These are phyloP conservation scores for Pistacia vera DNA, from an alignment of 345 rosid species.

Conservation along the genomic window DNA sequence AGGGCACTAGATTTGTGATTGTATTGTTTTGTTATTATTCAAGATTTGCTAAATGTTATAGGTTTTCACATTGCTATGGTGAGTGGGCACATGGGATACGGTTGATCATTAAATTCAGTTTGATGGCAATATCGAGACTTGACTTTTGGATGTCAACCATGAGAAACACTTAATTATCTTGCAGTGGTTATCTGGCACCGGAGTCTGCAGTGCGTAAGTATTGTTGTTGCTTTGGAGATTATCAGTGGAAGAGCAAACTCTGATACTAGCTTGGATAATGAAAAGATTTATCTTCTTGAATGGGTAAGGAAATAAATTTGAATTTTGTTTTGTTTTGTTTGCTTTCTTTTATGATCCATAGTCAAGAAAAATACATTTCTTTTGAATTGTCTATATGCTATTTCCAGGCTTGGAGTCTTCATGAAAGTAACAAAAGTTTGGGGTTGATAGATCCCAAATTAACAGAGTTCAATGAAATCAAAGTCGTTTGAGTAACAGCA, in stretches of 20 bases:
- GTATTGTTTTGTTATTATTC: too few relatives aligned
- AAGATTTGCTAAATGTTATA: too few relatives aligned
- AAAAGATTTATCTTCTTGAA: conserved; percentile 29
- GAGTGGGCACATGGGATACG: too few relatives aligned
- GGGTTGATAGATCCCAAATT: too few relatives aligned
- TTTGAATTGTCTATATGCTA: background rate
- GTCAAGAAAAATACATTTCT: too few relatives aligned
- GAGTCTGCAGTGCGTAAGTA: conserved; percentile 41
- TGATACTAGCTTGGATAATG: conserved; percentile 1
- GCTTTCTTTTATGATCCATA: background rate
- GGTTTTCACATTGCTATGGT: too few relatives aligned
- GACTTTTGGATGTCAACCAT: background rate
- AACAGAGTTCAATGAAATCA: too few relatives aligned
- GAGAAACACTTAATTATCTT: background rate
- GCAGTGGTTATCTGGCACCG: conserved; percentile 44
- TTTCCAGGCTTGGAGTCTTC: background rate
- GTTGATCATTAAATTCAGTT: too few relatives aligned
- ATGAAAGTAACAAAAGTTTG: too few relatives aligned
- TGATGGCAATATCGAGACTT: background rate
- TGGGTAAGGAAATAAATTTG: conserved; percentile 23
- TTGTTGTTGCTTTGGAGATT: conserved; percentile 33
- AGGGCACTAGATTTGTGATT: too few relatives aligned
- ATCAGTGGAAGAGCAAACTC: conserved; percentile 29
- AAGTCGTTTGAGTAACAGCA: too few relatives aligned
- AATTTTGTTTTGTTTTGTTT: background rate